Evolutionary conservation across 2,329 filamentous ascomycete genomes (phyloP).

Genomic region (Trichophyton rubrum): DNA sequence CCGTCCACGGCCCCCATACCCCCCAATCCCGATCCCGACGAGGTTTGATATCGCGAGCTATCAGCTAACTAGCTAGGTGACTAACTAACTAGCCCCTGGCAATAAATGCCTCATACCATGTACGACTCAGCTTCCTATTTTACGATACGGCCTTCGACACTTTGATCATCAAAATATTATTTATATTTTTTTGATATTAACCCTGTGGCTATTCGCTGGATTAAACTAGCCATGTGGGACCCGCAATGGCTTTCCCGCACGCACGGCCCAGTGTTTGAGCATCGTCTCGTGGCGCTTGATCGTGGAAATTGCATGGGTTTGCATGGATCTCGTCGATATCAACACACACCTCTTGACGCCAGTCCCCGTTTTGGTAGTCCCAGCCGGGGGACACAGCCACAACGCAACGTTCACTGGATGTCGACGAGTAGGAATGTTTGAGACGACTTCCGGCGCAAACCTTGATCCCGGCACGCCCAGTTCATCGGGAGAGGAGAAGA

Average conservation of each 20-base stretch:
- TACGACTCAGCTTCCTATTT: not conserved
- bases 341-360: not conserved
- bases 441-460: not conserved
- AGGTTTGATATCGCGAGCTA: not conserved
- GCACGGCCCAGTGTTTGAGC: conserved; percentile 5
- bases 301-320: conserved; percentile 3
- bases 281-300: not conserved
- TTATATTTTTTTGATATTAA: not conserved
- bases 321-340: not conserved
- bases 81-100: not conserved
- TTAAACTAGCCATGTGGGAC: not conserved
- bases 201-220: conserved; percentile 3
- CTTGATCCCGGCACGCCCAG: not conserved
- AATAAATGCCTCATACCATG: not conserved
- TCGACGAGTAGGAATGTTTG: not conserved
- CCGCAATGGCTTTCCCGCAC: conserved; percentile 7
- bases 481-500: not conserved
- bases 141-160: not conserved
- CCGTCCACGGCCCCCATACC: too few relatives aligned
- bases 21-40: not conserved
- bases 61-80: not conserved
- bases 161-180: too few relatives aligned
- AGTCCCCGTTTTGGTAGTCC: conserved; percentile 6
- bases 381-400: conserved; percentile 3
- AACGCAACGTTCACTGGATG: not conserved